Evolutionary conservation across 2,329 filamentous ascomycete species (phyloP).

Genomic region (Sporothrix mexicana): DNA sequence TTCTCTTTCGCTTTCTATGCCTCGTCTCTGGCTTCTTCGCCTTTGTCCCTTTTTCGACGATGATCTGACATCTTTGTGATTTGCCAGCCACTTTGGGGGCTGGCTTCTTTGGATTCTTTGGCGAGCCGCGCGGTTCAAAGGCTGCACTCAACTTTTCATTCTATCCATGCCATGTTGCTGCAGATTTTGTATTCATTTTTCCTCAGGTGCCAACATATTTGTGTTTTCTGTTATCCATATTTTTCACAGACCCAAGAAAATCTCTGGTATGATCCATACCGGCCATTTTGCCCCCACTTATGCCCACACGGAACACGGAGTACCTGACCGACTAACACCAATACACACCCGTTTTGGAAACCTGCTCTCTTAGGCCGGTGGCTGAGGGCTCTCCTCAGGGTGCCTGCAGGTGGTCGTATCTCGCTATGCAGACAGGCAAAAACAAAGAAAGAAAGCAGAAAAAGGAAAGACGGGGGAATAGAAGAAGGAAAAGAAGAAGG

Average conservation of each 20-base stretch:
- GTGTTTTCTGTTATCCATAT: neutral
- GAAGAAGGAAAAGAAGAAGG: constrained; percentile 11
- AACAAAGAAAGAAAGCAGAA: neutral
- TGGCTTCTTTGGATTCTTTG: neutral
- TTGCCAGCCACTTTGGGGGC: constrained; percentile 6
- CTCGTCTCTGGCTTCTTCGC: neutral
- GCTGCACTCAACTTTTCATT: neutral
- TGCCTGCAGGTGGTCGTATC: constrained; percentile 22
- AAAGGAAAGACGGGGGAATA: neutral
- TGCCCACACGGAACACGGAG: constrained; percentile 5
- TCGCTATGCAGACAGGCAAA: constrained; percentile 2
- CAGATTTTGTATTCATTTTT: too few relatives aligned
- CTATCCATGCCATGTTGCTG: neutral
- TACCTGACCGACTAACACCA: constrained; percentile 16
- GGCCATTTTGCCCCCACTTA: neutral
- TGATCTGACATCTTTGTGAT: constrained; percentile 5
- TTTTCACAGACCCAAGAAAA: neutral
- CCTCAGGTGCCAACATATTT: neutral
- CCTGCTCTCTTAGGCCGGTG: constrained; percentile 1
- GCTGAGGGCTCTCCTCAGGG: constrained; percentile 17
- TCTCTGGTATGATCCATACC: neutral
- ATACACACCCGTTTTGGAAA: constrained; percentile 18
- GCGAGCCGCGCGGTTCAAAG: neutral
- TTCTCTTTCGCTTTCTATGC: neutral
- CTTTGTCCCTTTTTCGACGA: neutral